phyloP scores from a whole-genome alignment of 2,329 filamentous ascomycete species.

The Ilyonectria robusta region DNA sequence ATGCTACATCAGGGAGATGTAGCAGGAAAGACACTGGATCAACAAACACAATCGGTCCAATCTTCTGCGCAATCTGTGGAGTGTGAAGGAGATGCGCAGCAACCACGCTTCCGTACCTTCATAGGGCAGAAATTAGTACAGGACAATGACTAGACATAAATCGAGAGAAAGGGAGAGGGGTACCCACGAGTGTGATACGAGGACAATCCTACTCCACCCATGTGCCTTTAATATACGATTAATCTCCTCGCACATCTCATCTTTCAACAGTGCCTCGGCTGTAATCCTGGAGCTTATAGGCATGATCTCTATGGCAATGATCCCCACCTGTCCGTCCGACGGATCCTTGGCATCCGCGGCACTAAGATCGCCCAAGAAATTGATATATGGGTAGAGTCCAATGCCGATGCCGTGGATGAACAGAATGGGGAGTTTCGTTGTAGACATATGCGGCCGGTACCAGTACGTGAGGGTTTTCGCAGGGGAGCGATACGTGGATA shows the following conservation, averaged over 20 bases:
- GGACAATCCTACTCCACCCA: slow-evolving; percentile 65
- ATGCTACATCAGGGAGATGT: slow-evolving; percentile 74
- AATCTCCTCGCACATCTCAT: slow-evolving; percentile 67
- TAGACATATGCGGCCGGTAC: slow-evolving; percentile 72
- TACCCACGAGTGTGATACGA: slow-evolving; percentile 63
- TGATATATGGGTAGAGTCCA: slow-evolving; percentile 67
- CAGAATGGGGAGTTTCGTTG: slow-evolving; percentile 68
- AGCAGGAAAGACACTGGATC: slow-evolving; percentile 73
- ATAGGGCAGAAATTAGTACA: slow-evolving; percentile 17
- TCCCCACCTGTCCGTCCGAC: slow-evolving; percentile 66
- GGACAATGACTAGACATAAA: slow-evolving; percentile 7
- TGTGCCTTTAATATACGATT: slow-evolving; percentile 65
- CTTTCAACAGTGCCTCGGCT: slow-evolving; percentile 59
- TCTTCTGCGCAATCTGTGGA: slow-evolving; percentile 48
- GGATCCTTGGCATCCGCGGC: slow-evolving; percentile 47
- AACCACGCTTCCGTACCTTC: slow-evolving; percentile 67
- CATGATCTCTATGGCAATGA: slow-evolving; percentile 72
- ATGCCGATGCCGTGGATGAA: slow-evolving; percentile 75
- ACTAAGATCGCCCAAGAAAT: slow-evolving; percentile 68
- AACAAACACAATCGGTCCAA: slow-evolving; percentile 67
- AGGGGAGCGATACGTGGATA: slow-evolving; percentile 61
- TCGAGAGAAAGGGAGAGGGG: slow-evolving; percentile 8
- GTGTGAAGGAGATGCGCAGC: slow-evolving; percentile 68
- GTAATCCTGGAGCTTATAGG: slow-evolving; percentile 72
- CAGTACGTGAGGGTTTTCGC: slow-evolving; percentile 69